Base-by-base conservation (phyloP, 192 early-diverging fungal genomes). In the Backusella macrospora region DNA sequence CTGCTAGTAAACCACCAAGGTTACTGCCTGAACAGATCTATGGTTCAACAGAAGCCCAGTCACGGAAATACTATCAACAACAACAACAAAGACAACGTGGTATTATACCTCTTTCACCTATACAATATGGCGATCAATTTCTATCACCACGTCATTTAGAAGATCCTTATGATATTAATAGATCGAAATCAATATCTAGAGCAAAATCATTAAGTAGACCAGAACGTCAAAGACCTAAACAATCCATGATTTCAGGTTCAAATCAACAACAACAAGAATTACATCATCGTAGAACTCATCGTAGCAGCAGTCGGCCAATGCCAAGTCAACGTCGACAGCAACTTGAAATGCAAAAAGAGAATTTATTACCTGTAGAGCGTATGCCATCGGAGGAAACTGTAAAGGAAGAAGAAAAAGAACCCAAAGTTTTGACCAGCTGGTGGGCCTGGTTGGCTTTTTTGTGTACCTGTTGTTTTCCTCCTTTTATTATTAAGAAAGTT, bases 391-490 rank as follows among this genome's bases (percentile, higher is more conserved):
- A 9, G 3, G 42, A 47, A 42, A 37, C 34, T 0, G 64, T 6
- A 5, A 18, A 78, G 73, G 66, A 78, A 73, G 45, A 71, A 47
- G 43, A 64, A 77, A 15, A 78, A 26, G 71, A 68, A 52, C 49
- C 73, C 3, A 76, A 78, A 8, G 80, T 81, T 15, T 43, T 82
- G 23, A 83, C 82, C 13, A 72, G 65, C n/a, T 81, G 80, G 52
- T 86, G 84, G 84, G 76, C 83, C 2, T 76, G 83, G 45, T 62
- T 71, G 6, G 81, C 84, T 1, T 79, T 76, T 34, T 46, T 86
- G 29, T 67, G 73, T 63, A 86, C 84, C 15, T 86, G 85, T 21
- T 86, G 82, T 29, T 69, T 83, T 48, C 85, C 85, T 7, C 75
- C 71, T 16, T 62, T 67, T 38, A 47, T 83, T 39, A 77, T 86